Evolutionary conservation across 768 basidiomycete species (phyloP).

Genomic region (Hypholoma sublateritium): DNA sequence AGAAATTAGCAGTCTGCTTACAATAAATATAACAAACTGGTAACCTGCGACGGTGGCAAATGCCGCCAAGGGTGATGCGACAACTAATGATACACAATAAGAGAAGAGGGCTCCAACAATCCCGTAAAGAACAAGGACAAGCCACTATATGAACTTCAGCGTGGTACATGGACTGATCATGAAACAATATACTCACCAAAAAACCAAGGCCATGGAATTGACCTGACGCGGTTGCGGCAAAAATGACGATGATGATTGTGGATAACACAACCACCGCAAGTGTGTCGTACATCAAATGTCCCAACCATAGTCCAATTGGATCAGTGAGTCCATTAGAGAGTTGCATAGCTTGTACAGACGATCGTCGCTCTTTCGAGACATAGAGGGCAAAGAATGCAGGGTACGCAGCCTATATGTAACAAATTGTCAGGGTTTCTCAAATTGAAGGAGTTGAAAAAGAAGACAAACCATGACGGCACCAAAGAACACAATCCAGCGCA

Average conservation of each 20-base stretch:
- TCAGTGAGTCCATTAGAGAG: constrained; percentile 73
- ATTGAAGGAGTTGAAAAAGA: background rate
- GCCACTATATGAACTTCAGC: constrained; percentile 48
- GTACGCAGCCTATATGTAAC: constrained; percentile 56
- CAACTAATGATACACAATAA: constrained; percentile 61
- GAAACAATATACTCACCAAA: constrained; percentile 35
- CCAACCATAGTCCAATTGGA: constrained; percentile 73
- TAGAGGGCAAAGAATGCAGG: constrained; percentile 84
- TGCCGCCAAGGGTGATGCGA: constrained; percentile 66
- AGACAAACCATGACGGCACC: constrained; percentile 64
- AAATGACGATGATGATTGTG: constrained; percentile 64
- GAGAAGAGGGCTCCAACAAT: constrained; percentile 67
- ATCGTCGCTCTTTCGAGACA: constrained; percentile 68
- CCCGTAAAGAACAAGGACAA: constrained; percentile 69
- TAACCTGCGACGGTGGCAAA: constrained; percentile 75
- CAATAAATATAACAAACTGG: constrained; percentile 70
- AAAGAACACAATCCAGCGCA: constrained; percentile 79
- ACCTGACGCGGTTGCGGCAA: constrained; percentile 51
- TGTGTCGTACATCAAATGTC: constrained; percentile 75
- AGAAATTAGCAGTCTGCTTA: constrained; percentile 35
- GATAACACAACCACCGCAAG: constrained; percentile 58
- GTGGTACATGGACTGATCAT: background rate
- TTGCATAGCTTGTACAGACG: constrained; percentile 81
- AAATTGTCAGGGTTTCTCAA: background rate
- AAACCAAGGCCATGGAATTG: constrained; percentile 73